Percentiles rank a stretch among this genome's conserved stretches.
Conservation (phyloP, 306 rosid genomes). For the Calophaca sinica region DNA sequence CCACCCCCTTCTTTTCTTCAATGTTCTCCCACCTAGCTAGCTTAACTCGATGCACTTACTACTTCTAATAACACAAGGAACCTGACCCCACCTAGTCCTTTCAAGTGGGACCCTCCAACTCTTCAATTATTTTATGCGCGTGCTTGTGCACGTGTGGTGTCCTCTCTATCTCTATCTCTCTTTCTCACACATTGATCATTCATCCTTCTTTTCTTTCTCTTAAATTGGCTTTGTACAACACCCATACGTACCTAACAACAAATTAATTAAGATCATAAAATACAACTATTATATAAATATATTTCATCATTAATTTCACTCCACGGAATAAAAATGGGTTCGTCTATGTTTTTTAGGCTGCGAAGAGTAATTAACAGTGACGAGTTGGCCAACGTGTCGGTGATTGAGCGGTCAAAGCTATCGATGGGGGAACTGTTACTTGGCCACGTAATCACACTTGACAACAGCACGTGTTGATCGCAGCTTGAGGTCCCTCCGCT, state of each 20-base stretch:
- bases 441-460: slow-evolving; percentile 66
- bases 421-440: slow-evolving; percentile 43
- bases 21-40: too few species aligned
- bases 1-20: neutral
- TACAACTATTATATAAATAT: slow-evolving; percentile 17
- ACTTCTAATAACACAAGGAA: neutral
- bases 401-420: slow-evolving; percentile 64
- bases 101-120: slow-evolving; percentile 51
- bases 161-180: slow-evolving; percentile 49
- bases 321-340: neutral
- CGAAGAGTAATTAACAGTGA: slow-evolving; percentile 57
- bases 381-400: slow-evolving; percentile 65
- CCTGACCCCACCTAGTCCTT: slow-evolving; percentile 45
- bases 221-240: slow-evolving; percentile 13
- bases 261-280: slow-evolving; percentile 26
- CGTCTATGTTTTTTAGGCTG: slow-evolving; percentile 10
- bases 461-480: slow-evolving; percentile 83
- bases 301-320: slow-evolving; percentile 20
- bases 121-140: slow-evolving; percentile 61
- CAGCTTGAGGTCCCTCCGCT: slow-evolving; percentile 64
- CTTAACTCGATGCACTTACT: too few species aligned
- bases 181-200: neutral
- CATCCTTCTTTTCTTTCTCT: slow-evolving; percentile 40
- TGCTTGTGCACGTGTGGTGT: slow-evolving; percentile 94
- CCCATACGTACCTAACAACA: neutral